These are phyloP conservation scores for Gracilaria caudata DNA, from an alignment of 23 red algal genomes.

Conservation along the genomic window DNA sequence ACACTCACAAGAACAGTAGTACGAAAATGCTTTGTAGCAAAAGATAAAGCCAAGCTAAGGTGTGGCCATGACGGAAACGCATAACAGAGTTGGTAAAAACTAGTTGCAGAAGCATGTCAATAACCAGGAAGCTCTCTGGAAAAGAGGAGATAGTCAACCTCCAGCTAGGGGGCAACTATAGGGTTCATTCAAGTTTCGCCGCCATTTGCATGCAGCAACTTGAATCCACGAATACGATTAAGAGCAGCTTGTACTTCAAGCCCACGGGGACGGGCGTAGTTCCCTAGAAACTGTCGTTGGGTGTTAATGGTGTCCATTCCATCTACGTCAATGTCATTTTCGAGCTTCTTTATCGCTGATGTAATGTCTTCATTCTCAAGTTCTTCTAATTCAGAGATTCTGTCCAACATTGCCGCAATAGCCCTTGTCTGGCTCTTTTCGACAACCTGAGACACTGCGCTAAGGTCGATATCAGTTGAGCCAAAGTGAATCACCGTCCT, in stretches of 20 bases:
- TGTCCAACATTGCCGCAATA: constrained; percentile 68
- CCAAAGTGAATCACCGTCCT: constrained; percentile 70
- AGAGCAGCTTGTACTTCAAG: constrained; percentile 76
- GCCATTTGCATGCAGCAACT: background rate
- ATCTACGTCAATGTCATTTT: constrained; percentile 43
- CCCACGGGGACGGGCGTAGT: constrained; percentile 61
- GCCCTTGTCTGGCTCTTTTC: constrained; percentile 78
- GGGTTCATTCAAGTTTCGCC: background rate
- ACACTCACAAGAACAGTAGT: too few relatives aligned
- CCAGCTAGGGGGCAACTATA: background rate
- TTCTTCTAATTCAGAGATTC: constrained; percentile 15
- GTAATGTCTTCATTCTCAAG: constrained; percentile 44
- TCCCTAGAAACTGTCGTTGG: constrained; percentile 44
- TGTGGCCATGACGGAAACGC: too few relatives aligned
- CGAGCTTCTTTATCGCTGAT: constrained; percentile 46
- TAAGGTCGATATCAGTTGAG: constrained; percentile 60
- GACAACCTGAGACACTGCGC: constrained; percentile 73
- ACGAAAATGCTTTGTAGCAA: too few relatives aligned
- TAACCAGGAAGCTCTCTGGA: too few relatives aligned
- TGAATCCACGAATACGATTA: constrained; percentile 73
- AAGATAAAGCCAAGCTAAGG: too few relatives aligned
- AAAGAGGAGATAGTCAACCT: background rate
- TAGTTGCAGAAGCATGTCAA: too few relatives aligned
- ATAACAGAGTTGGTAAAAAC: too few relatives aligned
- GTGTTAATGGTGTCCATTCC: constrained; percentile 58